Conservation (phyloP, 2,329 filamentous ascomycete genomes). For the Cytospora mali region DNA sequence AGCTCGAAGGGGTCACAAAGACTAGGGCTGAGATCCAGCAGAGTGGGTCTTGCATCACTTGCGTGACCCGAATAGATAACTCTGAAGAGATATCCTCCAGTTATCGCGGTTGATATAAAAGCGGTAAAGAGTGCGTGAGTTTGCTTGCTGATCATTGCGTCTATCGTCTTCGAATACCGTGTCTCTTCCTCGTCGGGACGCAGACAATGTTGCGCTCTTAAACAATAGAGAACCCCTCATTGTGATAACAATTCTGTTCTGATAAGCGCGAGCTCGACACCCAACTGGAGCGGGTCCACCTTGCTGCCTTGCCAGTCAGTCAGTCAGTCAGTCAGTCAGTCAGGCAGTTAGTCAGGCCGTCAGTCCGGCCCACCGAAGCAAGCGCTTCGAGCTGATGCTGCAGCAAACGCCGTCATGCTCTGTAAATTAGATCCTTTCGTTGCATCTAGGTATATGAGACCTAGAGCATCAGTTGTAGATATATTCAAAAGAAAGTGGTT, state of each 20-base stretch:
- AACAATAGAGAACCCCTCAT: not conserved
- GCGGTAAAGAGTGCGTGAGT: not conserved
- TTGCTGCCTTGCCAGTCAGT: slow-evolving; percentile 17
- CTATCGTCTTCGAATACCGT: not conserved
- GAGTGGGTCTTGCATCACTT: slow-evolving; percentile 21
- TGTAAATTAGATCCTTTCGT: not conserved
- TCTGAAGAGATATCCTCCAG: not conserved
- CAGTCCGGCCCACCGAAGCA: slow-evolving; percentile 5
- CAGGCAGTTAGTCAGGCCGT: too few species aligned
- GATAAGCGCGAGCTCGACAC: slow-evolving; percentile 7
- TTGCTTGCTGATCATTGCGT: not conserved
- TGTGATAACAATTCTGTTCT: slow-evolving; percentile 8
- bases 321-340: too few species aligned
- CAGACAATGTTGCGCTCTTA: not conserved
- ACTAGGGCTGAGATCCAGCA: slow-evolving; percentile 21
- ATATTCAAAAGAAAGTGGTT: not conserved
- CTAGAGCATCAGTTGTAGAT: not conserved
- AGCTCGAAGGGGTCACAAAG: slow-evolving; percentile 4
- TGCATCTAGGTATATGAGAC: not conserved
- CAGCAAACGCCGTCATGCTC: not conserved
- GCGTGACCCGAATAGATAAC: not conserved
- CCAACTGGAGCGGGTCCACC: slow-evolving; percentile 16
- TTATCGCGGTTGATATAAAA: not conserved
- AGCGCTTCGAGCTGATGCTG: not conserved
- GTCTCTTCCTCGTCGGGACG: not conserved